Conservation (phyloP, 768 basidiomycete genomes). For the Tricholoma hemisulphureum region DNA sequence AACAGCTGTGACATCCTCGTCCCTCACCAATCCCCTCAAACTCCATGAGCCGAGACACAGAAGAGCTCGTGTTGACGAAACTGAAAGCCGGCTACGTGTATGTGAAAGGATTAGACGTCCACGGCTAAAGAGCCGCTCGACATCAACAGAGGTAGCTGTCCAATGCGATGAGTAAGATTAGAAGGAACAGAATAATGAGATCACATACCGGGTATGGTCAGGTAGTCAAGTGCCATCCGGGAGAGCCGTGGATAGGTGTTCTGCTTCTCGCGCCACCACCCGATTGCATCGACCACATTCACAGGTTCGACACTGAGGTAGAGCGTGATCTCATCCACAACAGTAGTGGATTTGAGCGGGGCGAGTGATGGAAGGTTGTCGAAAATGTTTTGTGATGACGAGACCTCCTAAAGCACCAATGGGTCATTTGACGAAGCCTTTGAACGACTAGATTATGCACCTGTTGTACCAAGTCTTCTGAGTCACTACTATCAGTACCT, state of each 20-base stretch:
- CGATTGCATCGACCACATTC: conserved; percentile 14
- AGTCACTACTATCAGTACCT: too few species aligned
- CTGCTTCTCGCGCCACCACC: conserved; percentile 21
- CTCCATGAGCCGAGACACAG: conserved; percentile 23
- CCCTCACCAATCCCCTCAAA: conserved; percentile 6
- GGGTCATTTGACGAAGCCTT: neutral
- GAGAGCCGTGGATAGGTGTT: conserved; percentile 19
- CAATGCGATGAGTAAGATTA: conserved; percentile 19
- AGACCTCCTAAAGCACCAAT: neutral
- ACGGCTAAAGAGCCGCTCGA: too few species aligned
- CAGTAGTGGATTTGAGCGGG: neutral
- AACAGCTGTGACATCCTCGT: conserved; percentile 1
- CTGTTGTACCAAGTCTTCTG: too few species aligned
- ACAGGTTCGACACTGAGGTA: too few species aligned
- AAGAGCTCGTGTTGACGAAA: conserved; percentile 16
- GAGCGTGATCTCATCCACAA: too few species aligned
- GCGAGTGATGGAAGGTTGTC: conserved; percentile 20
- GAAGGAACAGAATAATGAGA: conserved; percentile 19
- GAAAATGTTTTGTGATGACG: neutral
- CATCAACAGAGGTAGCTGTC: too few species aligned
- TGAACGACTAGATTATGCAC: conserved; percentile 25
- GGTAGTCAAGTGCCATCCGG: conserved; percentile 29
- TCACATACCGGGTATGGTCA: too few species aligned
- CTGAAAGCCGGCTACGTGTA: too few species aligned
- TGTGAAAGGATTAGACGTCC: too few species aligned